Base-by-base conservation (phyloP, 352 stramenopile genomes). In the Aphanomyces stellatus region DNA sequence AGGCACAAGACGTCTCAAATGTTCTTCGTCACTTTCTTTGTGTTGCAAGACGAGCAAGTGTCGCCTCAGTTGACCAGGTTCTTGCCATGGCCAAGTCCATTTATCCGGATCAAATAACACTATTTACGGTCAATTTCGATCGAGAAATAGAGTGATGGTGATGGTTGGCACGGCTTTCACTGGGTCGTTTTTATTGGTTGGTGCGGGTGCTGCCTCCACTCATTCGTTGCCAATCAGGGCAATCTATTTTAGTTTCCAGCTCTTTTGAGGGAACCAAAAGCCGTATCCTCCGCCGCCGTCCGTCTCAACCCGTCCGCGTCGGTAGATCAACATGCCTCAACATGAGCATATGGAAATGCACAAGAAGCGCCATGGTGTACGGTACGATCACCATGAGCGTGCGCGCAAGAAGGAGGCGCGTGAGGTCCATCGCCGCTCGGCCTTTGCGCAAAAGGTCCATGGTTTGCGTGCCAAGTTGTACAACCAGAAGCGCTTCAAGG, bases 291-390 rank as follows among this genome's bases (percentile, higher is more conserved):
- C 42, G 42, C 42, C 42, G 42, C 42, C 42, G 42, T 24, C 19
- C 37, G 37, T 25, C 42, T 22, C 19, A 8, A 13, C 13, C 25
- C 27, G 27, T n/a, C 30, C 17, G 30, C 6, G 13, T n/a, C 17
- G 19, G 5, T 15, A 33, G 74, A 70, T 35, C 71, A 90, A 82
- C 68, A 98, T 98, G 95, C 95, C 95, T 71, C 95, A 98, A 80
- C 96, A 99, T 87, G 97, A 99, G 82, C 96, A 99, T 75, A 99
- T 99, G 93, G 97, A 99, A 88, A 95, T 98, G 75, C 94, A 99
- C 77, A 92, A 95, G 74, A 99, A 99, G 87, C 94, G 98, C 74
- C 92, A 99, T 82, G 97, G 97, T 75, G 93, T 98, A 77, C 96
- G 97, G 40, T 92, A 99, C 77, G 97, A 99, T 74, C 79, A 93